phyloP scores from a whole-genome alignment of 2,329 filamentous ascomycete species.

The Allantophomopsis lycopodina region DNA sequence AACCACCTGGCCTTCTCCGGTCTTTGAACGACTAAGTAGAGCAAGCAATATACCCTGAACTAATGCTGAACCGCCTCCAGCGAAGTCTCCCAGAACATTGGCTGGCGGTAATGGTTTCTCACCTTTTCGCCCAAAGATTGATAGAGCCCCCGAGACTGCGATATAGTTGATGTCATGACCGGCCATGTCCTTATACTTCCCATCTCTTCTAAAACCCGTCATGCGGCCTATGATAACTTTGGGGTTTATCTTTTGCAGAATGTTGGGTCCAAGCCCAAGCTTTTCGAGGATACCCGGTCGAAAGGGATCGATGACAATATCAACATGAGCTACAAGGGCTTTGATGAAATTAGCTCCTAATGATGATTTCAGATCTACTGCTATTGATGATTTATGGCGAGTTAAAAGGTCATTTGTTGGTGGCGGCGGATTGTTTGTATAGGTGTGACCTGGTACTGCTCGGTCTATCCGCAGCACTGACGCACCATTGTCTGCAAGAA shows the following conservation, averaged over 20 bases:
- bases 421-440: conserved; percentile 23
- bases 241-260: conserved; percentile 54
- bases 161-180: conserved; percentile 97
- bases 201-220: conserved; percentile 82
- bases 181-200: conserved; percentile 75
- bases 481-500: conserved; percentile 83
- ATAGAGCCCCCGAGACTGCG: conserved; percentile 68
- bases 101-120: conserved; percentile 65
- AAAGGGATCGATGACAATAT: conserved; percentile 87
- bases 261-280: conserved; percentile 59
- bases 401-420: conserved; percentile 59
- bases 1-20: conserved; percentile 71
- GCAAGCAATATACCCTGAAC: conserved; percentile 76
- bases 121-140: conserved; percentile 56
- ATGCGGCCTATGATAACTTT: conserved; percentile 71
- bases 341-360: conserved; percentile 52
- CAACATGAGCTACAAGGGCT: conserved; percentile 45
- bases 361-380: conserved; percentile 62
- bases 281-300: conserved; percentile 83
- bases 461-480: conserved; percentile 79
- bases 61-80: conserved; percentile 71
- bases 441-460: conserved; percentile 28
- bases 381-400: conserved; percentile 68
- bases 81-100: conserved; percentile 85
- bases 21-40: conserved; percentile 47